Evolutionary conservation across 805 yeast genomes (phyloP).

Genomic region (Debaryomyces tyrocola): DNA sequence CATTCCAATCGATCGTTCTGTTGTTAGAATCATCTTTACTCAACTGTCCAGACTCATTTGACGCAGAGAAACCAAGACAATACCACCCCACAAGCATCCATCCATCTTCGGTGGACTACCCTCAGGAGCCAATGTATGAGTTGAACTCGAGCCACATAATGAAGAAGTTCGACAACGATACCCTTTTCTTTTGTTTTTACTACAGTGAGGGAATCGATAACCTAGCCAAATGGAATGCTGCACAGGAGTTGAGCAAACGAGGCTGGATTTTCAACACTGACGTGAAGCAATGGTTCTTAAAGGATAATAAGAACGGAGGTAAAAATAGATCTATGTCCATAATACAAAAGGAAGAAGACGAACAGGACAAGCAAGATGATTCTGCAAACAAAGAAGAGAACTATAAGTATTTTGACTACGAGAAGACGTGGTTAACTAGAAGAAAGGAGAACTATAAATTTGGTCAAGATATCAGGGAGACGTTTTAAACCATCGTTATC

Average conservation of each 20-base stretch:
- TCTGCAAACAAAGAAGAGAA: constrained; percentile 27
- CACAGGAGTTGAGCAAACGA: constrained; percentile 72
- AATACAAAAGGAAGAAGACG: constrained; percentile 12
- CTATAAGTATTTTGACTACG: constrained; percentile 86
- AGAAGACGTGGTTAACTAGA: constrained; percentile 53
- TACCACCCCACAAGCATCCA: constrained; percentile 80
- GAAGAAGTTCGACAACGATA: constrained; percentile 77
- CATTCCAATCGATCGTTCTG: constrained; percentile 52
- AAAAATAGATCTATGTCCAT: constrained; percentile 25
- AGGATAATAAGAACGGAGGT: constrained; percentile 53
- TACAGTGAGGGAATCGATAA: constrained; percentile 51
- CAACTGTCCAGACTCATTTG: constrained; percentile 91
- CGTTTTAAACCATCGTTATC: constrained; percentile 14
- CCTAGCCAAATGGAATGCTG: constrained; percentile 53
- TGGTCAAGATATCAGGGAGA: constrained; percentile 28
- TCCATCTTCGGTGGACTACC: constrained; percentile 88
- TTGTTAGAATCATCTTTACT: constrained; percentile 75
- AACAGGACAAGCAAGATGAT: constrained; percentile 13
- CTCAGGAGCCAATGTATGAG: constrained; percentile 77
- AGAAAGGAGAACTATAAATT: constrained; percentile 42
- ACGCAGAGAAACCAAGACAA: constrained; percentile 79
- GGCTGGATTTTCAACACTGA: constrained; percentile 82
- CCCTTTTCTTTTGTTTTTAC: constrained; percentile 89
- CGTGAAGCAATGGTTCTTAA: constrained; percentile 78
- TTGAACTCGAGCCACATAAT: constrained; percentile 60